Conservation (phyloP, 306 rosid genomes). For the Vigna trinervia region DNA sequence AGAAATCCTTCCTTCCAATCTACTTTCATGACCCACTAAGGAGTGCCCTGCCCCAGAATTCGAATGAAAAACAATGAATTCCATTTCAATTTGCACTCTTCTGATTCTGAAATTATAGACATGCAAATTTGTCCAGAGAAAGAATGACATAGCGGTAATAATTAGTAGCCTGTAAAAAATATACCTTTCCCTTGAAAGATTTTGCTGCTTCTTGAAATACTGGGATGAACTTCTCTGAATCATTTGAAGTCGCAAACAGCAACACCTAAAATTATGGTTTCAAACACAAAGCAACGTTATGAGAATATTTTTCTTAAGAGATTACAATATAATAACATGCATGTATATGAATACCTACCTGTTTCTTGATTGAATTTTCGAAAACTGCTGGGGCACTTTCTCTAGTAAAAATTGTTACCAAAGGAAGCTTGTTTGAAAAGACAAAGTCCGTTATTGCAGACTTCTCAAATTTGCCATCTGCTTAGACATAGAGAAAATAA, state of each 20-base stretch:
- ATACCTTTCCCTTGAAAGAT: slow-evolving; percentile 92
- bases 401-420: slow-evolving; percentile 82
- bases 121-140: slow-evolving; percentile 19
- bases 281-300: slow-evolving; percentile 33
- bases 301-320: slow-evolving; percentile 20
- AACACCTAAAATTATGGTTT: slow-evolving; percentile 61
- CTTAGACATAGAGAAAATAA: slow-evolving; percentile 40
- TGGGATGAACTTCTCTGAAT: slow-evolving; percentile 74
- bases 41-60: slow-evolving; percentile 16
- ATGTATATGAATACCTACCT: slow-evolving; percentile 61
- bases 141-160: slow-evolving; percentile 11
- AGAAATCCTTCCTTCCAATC: slow-evolving; percentile 15
- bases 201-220: slow-evolving; percentile 80
- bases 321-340: slow-evolving; percentile 8
- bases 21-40: slow-evolving; percentile 17
- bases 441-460: slow-evolving; percentile 80
- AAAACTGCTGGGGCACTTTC: slow-evolving; percentile 86
- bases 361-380: slow-evolving; percentile 93
- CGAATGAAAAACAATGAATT: neutral
- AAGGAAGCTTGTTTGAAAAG: slow-evolving; percentile 82
- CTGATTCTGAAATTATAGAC: slow-evolving; percentile 22
- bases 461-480: slow-evolving; percentile 81
- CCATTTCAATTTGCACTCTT: slow-evolving; percentile 11
- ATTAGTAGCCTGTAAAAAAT: slow-evolving; percentile 27
- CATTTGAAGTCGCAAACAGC: slow-evolving; percentile 76